Evolutionary conservation across 2,329 filamentous ascomycete genomes (phyloP), one percentile per base, ranked within the genome.

Genomic region (Phaeosphaeria sp.): DNA sequence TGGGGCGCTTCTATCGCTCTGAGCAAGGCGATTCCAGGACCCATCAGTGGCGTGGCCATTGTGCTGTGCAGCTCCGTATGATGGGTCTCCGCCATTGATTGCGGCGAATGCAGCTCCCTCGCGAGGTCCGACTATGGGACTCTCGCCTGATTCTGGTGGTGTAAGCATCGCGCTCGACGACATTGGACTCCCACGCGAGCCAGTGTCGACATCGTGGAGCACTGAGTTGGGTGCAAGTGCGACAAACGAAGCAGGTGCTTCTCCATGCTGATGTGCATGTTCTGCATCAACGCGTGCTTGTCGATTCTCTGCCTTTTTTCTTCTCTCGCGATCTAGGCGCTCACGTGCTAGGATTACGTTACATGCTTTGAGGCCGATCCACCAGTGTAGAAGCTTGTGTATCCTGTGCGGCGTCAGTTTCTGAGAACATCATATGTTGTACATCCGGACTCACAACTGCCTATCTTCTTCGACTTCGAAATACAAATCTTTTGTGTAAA

Each of bases 261-360:
- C 57, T 13, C 60, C 57, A 52, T 60, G 63, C 46, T 65, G 68
- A 36, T 57, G 63, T 15, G 65, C 64, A 25, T 63, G 55, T 41
- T 72, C 70, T 13, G 65, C 63, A 50, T 73, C 70, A 46, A 62
- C 62, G 61, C 69, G 68, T 21, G 70, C 66, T 49, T 68, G 70
- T 42, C 69, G 67, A 33, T 65, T 68, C 44, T 74, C 69, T 57
- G 73, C 70, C 54, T 75, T 76, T 59, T 74, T 75, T 49, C 71
- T 68, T 49, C 72, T 63, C 52, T 75, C 72, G 23, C 73, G 72
- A 46, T 73, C 73, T 22, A 74, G 56, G 13, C 73, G 71, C 42
- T 75, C 72, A 33, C 73, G 72, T 20, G 73, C 73, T 44, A 75
- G 58, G 21, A 76, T 75, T 27, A 75, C 72, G 53, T 76, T 76